Conservation (phyloP, 2,329 filamentous ascomycete species). For the Trichophyton verrucosum region DNA sequence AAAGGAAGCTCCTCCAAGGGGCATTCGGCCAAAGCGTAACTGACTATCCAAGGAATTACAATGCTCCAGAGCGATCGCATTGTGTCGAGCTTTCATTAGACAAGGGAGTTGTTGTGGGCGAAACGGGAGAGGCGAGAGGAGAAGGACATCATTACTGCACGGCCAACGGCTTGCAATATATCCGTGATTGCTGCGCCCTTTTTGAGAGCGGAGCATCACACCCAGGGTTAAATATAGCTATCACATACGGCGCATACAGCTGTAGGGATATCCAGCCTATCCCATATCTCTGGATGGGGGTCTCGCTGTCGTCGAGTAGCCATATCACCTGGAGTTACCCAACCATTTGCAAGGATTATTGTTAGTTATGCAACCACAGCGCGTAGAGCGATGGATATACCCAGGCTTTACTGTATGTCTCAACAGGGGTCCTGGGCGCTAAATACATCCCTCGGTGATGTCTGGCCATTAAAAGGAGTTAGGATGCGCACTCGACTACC, state of each 20-base stretch:
- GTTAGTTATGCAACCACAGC: neutral
- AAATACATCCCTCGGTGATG: neutral
- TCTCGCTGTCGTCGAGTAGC: neutral
- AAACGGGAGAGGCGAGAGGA: neutral
- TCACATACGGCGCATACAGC: neutral
- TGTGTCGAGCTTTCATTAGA: neutral
- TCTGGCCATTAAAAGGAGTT: neutral
- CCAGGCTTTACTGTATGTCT: neutral
- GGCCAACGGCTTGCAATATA: neutral
- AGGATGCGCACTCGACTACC: neutral
- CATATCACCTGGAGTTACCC: neutral
- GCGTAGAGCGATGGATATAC: neutral
- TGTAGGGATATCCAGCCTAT: neutral
- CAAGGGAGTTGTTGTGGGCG: neutral
- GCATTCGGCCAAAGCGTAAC: neutral
- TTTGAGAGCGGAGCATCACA: neutral
- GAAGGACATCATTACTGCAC: neutral
- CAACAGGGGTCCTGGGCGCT: neutral
- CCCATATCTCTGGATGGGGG: neutral
- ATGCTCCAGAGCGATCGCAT: neutral
- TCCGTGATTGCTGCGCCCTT: neutral
- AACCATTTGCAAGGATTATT: neutral
- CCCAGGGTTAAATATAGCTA: neutral
- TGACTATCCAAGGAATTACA: neutral
- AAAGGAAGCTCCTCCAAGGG: neutral